Evolutionary conservation across 176 grass and related monocot species (phyloP).

Genomic region (Thalia dealbata): DNA sequence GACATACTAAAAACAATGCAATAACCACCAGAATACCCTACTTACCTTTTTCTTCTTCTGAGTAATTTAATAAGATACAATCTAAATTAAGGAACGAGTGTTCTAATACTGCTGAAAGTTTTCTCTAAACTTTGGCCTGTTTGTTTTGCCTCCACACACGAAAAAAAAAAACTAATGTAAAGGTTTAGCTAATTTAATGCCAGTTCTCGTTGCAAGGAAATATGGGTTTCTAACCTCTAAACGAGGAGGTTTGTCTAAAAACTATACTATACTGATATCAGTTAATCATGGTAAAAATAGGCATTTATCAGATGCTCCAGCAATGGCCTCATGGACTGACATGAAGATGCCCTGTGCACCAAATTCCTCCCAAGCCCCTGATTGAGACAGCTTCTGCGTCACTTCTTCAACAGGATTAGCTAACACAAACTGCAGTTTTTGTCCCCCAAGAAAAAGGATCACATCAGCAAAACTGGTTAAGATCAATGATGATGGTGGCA

Average conservation of each 20-base stretch:
- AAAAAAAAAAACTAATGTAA: no score
- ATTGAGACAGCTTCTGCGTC: constrained; percentile 50
- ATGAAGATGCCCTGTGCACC: constrained; percentile 58
- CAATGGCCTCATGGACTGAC: constrained; percentile 62
- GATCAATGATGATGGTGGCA: no score
- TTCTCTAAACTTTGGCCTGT: no score
- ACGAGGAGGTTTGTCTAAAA: neutral
- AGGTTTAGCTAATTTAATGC: no score
- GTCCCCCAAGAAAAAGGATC: neutral
- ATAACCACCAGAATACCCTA: no score
- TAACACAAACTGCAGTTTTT: constrained; percentile 53
- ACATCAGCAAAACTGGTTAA: neutral
- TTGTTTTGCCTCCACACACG: no score
- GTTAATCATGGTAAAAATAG: neutral
- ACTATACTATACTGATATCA: neutral
- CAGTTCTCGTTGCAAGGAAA: no score
- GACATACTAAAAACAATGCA: no score
- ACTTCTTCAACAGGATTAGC: constrained; percentile 76
- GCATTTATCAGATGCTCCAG: constrained; percentile 19
- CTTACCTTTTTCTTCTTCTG: no score
- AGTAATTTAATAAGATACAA: no score
- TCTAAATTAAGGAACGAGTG: no score
- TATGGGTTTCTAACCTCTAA: neutral
- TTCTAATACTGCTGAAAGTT: no score
- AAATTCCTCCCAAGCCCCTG: constrained; percentile 50